These are phyloP conservation scores for Bacterosira constricta DNA, from an alignment of 108 stramenopile genomes.

Conservation along the genomic window DNA sequence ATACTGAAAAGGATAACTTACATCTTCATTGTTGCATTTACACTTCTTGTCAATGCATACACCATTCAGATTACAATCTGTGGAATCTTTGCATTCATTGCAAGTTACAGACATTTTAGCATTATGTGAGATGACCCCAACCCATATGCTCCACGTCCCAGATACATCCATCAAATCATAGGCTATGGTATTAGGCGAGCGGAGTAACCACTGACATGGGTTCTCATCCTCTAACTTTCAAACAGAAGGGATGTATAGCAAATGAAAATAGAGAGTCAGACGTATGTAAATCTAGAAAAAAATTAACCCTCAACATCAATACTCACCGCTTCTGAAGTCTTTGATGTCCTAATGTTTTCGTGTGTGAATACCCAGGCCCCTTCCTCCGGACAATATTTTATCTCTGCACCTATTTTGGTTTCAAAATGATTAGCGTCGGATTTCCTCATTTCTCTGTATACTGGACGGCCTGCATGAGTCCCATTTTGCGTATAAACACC, in stretches of 20 bases:
- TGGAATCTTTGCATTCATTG: too few relatives aligned
- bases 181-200: constrained; percentile 4
- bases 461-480: not conserved
- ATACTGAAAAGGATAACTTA: too few relatives aligned
- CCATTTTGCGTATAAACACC: constrained; percentile 1
- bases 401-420: not conserved
- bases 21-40: too few relatives aligned
- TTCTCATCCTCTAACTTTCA: too few relatives aligned
- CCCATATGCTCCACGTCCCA: too few relatives aligned
- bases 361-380: constrained; percentile 21
- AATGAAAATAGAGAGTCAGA: not conserved
- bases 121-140: too few relatives aligned
- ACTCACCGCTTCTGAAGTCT: not conserved
- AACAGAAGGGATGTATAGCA: too few relatives aligned
- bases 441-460: constrained; percentile 1
- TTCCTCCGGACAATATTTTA: not conserved
- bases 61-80: too few relatives aligned
- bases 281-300: not conserved
- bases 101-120: too few relatives aligned
- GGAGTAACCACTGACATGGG: constrained; percentile 8
- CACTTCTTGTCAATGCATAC: too few relatives aligned
- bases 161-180: constrained; percentile 5
- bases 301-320: not conserved
- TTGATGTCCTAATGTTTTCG: constrained; percentile 10
- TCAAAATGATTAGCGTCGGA: not conserved